Conservation (phyloP, 2,329 filamentous ascomycete species). For the Cladosporium sp. region DNA sequence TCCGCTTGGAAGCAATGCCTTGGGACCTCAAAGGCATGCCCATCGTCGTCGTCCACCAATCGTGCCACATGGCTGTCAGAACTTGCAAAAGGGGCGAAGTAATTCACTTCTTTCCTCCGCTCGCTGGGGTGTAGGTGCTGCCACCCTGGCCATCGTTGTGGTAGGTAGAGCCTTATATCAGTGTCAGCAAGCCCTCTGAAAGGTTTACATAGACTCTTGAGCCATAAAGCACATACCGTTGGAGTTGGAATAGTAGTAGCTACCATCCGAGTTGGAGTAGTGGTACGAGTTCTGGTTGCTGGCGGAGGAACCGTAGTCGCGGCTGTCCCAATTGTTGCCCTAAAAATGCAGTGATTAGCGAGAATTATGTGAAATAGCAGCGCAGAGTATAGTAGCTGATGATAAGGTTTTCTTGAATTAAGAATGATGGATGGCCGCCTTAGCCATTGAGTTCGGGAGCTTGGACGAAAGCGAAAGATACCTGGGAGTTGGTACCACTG, state of each 20-base stretch:
- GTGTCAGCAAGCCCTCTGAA: background rate
- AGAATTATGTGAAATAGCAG: background rate
- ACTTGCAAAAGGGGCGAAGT: background rate
- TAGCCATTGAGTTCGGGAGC: background rate
- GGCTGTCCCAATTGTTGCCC: constrained; percentile 69
- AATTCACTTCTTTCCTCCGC: constrained; percentile 1
- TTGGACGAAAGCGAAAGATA: constrained; percentile 34
- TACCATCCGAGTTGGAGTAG: constrained; percentile 64
- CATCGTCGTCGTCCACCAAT: background rate
- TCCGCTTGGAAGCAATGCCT: background rate
- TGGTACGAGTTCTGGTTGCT: constrained; percentile 63
- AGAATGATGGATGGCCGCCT: background rate
- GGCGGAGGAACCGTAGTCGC: constrained; percentile 61
- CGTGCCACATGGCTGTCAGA: background rate
- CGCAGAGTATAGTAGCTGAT: no score
- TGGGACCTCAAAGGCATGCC: background rate
- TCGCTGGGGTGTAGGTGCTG: constrained; percentile 57
- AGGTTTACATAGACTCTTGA: background rate
- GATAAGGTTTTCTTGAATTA: no score
- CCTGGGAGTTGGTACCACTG: constrained; percentile 64
- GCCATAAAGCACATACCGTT: background rate
- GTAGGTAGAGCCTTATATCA: constrained; percentile 62
- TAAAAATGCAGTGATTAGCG: constrained; percentile 33
- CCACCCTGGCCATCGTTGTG: constrained; percentile 61
- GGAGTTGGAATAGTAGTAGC: constrained; percentile 67